Percentiles rank a stretch among this genome's conserved stretches.
These are phyloP conservation scores for Brasilioporus rufonigricans DNA, from an alignment of 768 basidiomycete species.

Conservation along the genomic window DNA sequence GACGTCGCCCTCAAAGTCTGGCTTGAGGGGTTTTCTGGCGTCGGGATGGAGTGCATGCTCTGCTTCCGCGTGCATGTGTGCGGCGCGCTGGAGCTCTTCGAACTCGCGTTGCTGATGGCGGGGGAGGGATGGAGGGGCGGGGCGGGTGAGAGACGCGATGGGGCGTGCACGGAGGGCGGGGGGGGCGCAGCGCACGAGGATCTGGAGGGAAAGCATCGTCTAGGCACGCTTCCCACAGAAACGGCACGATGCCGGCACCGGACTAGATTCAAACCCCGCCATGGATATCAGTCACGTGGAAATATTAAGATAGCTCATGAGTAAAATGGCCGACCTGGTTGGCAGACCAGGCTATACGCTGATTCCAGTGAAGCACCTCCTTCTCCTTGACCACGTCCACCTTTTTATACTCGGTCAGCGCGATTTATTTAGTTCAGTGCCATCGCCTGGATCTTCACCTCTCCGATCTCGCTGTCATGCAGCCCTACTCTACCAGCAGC, in stretches of 20 bases:
- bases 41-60: constrained; percentile 66
- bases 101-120: constrained; percentile 79
- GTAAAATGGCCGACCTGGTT: constrained; percentile 5
- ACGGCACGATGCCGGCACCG: too few species aligned
- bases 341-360: background rate
- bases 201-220: background rate
- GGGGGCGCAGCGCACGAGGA: background rate
- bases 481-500: background rate
- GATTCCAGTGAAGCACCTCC: too few species aligned
- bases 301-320: background rate
- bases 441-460: too few species aligned
- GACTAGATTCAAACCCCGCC: background rate
- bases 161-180: constrained; percentile 5
- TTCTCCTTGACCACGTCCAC: too few species aligned
- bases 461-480: too few species aligned
- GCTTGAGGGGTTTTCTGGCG: constrained; percentile 51
- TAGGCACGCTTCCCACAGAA: too few species aligned
- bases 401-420: background rate
- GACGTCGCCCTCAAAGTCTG: constrained; percentile 76
- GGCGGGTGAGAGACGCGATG: constrained; percentile 46
- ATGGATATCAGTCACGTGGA: constrained; percentile 3
- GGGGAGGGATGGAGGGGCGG: constrained; percentile 75
- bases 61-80: constrained; percentile 43
- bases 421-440: background rate
- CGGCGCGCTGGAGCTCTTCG: constrained; percentile 72